Conservation (phyloP, 2,329 filamentous ascomycete species). For the Penicillium sp. region DNA sequence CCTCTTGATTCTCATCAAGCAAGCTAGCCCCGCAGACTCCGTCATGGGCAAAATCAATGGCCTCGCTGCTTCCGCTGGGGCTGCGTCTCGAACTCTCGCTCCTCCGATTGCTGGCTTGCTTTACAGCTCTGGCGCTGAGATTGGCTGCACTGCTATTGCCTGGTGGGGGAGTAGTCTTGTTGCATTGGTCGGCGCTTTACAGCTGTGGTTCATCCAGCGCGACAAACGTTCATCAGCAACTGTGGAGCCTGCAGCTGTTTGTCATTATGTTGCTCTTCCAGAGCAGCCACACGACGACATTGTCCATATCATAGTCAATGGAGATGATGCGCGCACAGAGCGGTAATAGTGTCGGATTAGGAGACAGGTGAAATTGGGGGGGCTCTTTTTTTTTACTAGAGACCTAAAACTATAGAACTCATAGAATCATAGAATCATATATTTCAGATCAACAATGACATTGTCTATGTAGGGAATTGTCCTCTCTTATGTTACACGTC, state of each 20-base stretch:
- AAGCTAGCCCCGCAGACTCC: slow-evolving; percentile 55
- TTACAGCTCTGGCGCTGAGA: slow-evolving; percentile 53
- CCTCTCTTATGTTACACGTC: background rate
- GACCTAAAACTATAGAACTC: background rate
- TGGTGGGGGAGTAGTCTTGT: slow-evolving; percentile 54
- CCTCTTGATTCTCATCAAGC: slow-evolving; percentile 62
- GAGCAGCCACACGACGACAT: slow-evolving; percentile 18
- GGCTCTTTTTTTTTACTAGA: background rate
- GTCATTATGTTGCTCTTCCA: slow-evolving; percentile 17
- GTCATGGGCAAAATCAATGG: slow-evolving; percentile 64
- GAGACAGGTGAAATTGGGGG: no score
- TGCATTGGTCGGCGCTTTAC: slow-evolving; percentile 48
- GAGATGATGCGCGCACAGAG: slow-evolving; percentile 3
- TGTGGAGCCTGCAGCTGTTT: slow-evolving; percentile 30
- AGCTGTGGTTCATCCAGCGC: slow-evolving; percentile 49
- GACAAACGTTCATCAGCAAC: slow-evolving; percentile 38
- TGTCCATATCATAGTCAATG: slow-evolving; percentile 26
- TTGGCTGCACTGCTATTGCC: slow-evolving; percentile 53
- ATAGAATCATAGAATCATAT: background rate
- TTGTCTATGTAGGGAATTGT: background rate
- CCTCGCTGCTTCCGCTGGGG: slow-evolving; percentile 62
- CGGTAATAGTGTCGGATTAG: background rate
- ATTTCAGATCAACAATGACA: background rate
- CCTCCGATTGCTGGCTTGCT: slow-evolving; percentile 60
- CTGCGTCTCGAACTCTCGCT: slow-evolving; percentile 59